phyloP scores from a whole-genome alignment of 148 eudicot species.

The Chenopodium formosanum region DNA sequence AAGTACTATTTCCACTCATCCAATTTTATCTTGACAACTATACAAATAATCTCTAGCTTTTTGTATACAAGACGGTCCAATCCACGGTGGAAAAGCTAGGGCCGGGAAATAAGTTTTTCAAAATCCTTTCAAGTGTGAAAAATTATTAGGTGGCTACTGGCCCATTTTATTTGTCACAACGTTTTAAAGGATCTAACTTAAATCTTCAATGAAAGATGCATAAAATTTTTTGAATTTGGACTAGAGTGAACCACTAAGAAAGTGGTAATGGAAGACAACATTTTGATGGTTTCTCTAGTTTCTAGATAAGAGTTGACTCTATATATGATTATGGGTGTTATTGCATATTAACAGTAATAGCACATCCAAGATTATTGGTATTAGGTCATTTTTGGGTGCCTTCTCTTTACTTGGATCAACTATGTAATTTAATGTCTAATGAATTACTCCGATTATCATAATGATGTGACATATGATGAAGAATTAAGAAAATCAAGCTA shows the following conservation, averaged over 20 bases:
- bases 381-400: neutral
- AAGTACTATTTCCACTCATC: slow-evolving; percentile 1
- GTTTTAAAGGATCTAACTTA: neutral
- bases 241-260: neutral
- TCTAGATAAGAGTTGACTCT: slow-evolving; percentile 3
- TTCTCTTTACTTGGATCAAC: too few relatives aligned
- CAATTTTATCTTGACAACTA: neutral
- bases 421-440: too few relatives aligned
- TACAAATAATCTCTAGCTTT: neutral
- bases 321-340: neutral
- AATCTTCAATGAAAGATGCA: slow-evolving; percentile 1
- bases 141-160: neutral
- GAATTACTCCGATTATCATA: too few relatives aligned
- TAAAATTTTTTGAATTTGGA: neutral
- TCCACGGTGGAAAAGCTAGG: neutral
- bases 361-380: neutral
- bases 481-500: too few relatives aligned
- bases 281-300: too few relatives aligned
- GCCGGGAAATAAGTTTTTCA: neutral
- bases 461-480: too few relatives aligned
- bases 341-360: neutral
- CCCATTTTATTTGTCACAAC: slow-evolving; percentile 1
- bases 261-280: neutral
- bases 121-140: neutral
- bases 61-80: slow-evolving; percentile 11